phyloP scores from a whole-genome alignment of 2,329 filamentous ascomycete species.

The Diaporthe batatas region DNA sequence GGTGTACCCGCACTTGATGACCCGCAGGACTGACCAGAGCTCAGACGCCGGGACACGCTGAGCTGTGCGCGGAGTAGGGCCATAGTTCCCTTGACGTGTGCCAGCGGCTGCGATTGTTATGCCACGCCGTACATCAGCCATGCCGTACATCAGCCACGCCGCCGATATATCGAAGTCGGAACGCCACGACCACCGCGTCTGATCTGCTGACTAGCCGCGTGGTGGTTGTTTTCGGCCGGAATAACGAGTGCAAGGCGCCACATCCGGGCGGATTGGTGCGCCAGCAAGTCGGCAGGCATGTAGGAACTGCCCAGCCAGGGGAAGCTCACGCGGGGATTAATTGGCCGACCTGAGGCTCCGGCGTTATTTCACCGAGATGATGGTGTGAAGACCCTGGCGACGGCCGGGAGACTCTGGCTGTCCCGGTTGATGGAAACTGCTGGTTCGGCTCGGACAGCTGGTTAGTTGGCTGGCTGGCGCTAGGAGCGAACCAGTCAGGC shows the following conservation, averaged over 20 bases:
- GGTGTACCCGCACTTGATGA: neutral
- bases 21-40: neutral
- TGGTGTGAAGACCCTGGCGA: slow-evolving; percentile 31
- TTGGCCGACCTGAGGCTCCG: slow-evolving; percentile 28
- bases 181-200: slow-evolving; percentile 34
- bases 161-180: slow-evolving; percentile 4
- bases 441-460: slow-evolving; percentile 24
- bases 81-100: neutral
- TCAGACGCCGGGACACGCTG: neutral
- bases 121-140: slow-evolving; percentile 26
- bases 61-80: neutral
- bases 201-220: slow-evolving; percentile 19
- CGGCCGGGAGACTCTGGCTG: slow-evolving; percentile 15
- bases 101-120: slow-evolving; percentile 10
- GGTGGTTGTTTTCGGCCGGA: neutral
- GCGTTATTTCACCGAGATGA: slow-evolving; percentile 31
- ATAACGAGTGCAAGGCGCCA: neutral
- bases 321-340: neutral
- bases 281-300: slow-evolving; percentile 26
- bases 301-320: slow-evolving; percentile 9
- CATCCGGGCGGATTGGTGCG: neutral
- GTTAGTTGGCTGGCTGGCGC: slow-evolving; percentile 8
- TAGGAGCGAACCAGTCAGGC: slow-evolving; percentile 22
- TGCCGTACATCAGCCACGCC: slow-evolving; percentile 26
- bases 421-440: slow-evolving; percentile 12